Base-by-base conservation (phyloP, 1,284 basidiomycete species). In the Stereum hirsutum region DNA sequence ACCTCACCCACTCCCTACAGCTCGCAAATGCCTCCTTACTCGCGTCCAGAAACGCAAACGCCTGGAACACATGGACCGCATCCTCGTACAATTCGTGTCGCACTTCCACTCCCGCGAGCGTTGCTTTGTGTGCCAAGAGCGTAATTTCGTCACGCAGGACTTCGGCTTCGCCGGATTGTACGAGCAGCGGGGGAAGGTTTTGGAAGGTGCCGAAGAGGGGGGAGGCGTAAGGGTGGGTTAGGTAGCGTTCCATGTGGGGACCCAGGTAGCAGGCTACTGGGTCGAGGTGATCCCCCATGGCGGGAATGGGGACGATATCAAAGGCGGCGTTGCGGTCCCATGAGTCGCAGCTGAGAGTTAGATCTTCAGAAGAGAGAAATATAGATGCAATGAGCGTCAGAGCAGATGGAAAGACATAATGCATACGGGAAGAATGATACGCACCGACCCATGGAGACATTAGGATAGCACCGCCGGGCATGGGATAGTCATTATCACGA, bases 191-290 rank as follows among this genome's bases (percentile, higher is more conserved):
- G 7, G 95, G 95, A 10, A 99, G 66, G 6, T 84, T 87, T 23
- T 71, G 70, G 54, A 96, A 82, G 57, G 94, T 81, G 14, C 95
- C 95, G 54, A 98, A 99, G n/a, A 99, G 67, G 0, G 94, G 93
- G 50, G 89, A 91, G 5, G 88, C 95, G 57, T 99, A 99, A 3
- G 95, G 95, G 60, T 99, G 94, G 0, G 93, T 96, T 41, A 97
- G 67, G 57, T 90, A 96, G 46, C 77, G 70, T 55, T 86, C 77
- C 55, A 93, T 81, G 28, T 83, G 73, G 30, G 89, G 85, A 10
- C 95, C 95, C 3, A 99, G 81, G 57, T 97, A 96, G 51, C 94
- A 86, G 15, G 78, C 78, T 39, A 99, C 86, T 0, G 96, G 95
- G 59, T 99, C 91, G 57, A 98, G 75, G 56, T 94, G 92, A 54